These are phyloP conservation scores for Hypoxylon sp. DNA, from an alignment of 2,329 filamentous ascomycete genomes.

Conservation along the genomic window DNA sequence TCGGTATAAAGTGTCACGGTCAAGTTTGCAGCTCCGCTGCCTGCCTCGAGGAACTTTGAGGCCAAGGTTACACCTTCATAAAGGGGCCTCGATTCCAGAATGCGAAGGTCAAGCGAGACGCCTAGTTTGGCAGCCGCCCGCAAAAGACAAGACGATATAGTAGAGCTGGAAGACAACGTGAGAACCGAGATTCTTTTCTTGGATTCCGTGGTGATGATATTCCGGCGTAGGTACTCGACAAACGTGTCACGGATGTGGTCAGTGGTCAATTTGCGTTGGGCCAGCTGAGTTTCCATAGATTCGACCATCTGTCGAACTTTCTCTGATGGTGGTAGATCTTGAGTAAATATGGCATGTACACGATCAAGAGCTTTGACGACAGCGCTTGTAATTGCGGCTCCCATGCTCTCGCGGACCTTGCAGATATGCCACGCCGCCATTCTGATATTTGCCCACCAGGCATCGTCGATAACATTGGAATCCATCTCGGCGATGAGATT, in stretches of 20 bases:
- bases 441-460: slow-evolving; percentile 70
- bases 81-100: slow-evolving; percentile 77
- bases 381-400: slow-evolving; percentile 69
- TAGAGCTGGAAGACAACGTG: slow-evolving; percentile 75
- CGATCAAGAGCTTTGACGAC: slow-evolving; percentile 63
- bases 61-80: slow-evolving; percentile 75
- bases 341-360: slow-evolving; percentile 53
- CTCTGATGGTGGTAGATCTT: slow-evolving; percentile 46
- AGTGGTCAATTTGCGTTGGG: slow-evolving; percentile 35
- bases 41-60: slow-evolving; percentile 54
- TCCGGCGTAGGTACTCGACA: slow-evolving; percentile 52
- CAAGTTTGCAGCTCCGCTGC: slow-evolving; percentile 33
- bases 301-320: slow-evolving; percentile 49
- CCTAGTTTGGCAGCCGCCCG: slow-evolving; percentile 57
- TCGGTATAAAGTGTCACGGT: slow-evolving; percentile 70
- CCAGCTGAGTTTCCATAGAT: slow-evolving; percentile 47
- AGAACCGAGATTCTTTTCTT: slow-evolving; percentile 63
- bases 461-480: slow-evolving; percentile 49
- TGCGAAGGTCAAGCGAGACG: slow-evolving; percentile 66
- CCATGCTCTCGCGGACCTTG: slow-evolving; percentile 77
- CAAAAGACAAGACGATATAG: slow-evolving; percentile 66
- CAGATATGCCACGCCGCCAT: slow-evolving; percentile 74
- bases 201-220: slow-evolving; percentile 28
- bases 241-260: slow-evolving; percentile 57
- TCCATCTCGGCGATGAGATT: slow-evolving; percentile 60